Evolutionary conservation across 2,329 filamentous ascomycete genomes (phyloP), one percentile per base, ranked within the genome.

Genomic region (Xylariales sp.): DNA sequence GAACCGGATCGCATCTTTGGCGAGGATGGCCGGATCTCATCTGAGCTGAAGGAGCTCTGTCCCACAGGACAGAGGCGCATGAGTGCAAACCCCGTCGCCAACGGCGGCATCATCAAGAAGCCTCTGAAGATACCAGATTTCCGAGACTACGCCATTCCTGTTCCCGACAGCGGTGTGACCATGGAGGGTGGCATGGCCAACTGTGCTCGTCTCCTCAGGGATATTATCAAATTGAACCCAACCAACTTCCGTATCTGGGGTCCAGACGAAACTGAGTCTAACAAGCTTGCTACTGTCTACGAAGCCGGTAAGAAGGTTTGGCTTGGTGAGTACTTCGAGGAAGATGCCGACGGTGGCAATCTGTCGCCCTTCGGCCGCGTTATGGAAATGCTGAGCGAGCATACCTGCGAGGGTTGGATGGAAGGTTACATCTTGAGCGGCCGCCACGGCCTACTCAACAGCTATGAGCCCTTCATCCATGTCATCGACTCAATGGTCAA

Each of bases 401-500:
- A 90, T 56, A 89, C 83, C 13, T 78, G 77, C 43, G 85, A 90
- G 59, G 85, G 83, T 18, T 90, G 85, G 85, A 69, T 90, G 13
- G 85, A 90, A 65, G 85, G 85, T 4, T 90, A 89, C 55, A 63
- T 87, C 29, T 70, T 90, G 3, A 86, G 78, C 38, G 85, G 85
- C 19, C 75, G 85, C 5, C 85, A 89, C 47, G 85, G 85, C 11
- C 57, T 90, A 42, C 73, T 90, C 42, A 89, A 88, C 71, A 85
- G 80, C 55, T 90, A 90, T 63, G 85, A 90, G 59, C 83, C 85
- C 0, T 90, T 90, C 55, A 85, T 89, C 42, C 84, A 89, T 54
- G 78, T 90, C 51, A 88, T 90, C 51, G 84, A 89, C 60, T 87
- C 82, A 2, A 90, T 90, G 85, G 85, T 90, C 43, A 88, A 88